phyloP scores from a whole-genome alignment of 2,329 filamentous ascomycete species.

The Drechslerella dactyloides region DNA sequence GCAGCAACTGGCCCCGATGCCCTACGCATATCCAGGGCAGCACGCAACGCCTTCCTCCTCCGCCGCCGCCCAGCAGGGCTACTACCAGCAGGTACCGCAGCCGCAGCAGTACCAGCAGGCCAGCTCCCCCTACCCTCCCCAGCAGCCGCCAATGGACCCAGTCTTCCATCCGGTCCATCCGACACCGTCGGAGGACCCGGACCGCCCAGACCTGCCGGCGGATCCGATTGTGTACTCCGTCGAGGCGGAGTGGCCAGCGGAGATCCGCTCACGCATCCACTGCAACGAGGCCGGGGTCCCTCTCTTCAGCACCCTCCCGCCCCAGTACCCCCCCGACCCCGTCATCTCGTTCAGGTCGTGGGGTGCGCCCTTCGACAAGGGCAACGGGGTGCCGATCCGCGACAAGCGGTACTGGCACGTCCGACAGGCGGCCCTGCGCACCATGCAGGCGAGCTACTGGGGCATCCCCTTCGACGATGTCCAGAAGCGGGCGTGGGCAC shows the following conservation, averaged over 20 bases:
- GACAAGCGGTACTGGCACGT: not conserved
- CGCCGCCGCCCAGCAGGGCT: slow-evolving; percentile 16
- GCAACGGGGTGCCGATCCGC: not conserved
- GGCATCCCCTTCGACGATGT: slow-evolving; percentile 28
- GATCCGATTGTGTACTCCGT: slow-evolving; percentile 15
- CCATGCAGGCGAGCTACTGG: slow-evolving; percentile 3
- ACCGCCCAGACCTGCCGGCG: slow-evolving; percentile 19
- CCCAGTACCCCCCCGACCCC: slow-evolving; percentile 8
- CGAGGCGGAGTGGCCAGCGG: slow-evolving; percentile 7
- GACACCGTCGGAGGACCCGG: not conserved
- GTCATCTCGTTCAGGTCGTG: slow-evolving; percentile 18
- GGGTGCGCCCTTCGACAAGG: slow-evolving; percentile 11
- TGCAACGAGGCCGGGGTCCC: slow-evolving; percentile 19
- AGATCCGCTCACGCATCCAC: slow-evolving; percentile 5
- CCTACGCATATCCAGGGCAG: slow-evolving; percentile 20
- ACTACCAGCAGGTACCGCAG: slow-evolving; percentile 17
- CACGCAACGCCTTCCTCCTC: slow-evolving; percentile 6
- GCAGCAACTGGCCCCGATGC: slow-evolving; percentile 38
- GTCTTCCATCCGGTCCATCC: not conserved
- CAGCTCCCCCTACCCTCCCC: slow-evolving; percentile 1
- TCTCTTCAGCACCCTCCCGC: slow-evolving; percentile 18
- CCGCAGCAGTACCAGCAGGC: slow-evolving; percentile 18
- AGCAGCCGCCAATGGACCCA: slow-evolving; percentile 17
- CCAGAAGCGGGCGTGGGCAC: slow-evolving; percentile 26
- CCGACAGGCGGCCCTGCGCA: slow-evolving; percentile 1